phyloP scores from a whole-genome alignment of 305 asterid genomes.

The Andrographis paniculata region DNA sequence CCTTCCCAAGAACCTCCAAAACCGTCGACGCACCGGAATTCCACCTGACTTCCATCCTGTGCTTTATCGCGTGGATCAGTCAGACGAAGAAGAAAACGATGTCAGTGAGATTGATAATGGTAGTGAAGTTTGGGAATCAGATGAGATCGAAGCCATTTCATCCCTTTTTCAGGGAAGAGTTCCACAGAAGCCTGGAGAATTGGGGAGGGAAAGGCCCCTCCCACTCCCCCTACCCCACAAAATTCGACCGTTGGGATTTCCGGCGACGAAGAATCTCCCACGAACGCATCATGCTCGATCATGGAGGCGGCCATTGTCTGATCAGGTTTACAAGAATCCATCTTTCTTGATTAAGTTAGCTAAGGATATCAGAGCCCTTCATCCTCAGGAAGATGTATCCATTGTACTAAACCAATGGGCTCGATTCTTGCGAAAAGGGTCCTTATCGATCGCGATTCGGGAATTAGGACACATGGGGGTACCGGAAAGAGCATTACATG shows the following conservation, averaged over 20 bases:
- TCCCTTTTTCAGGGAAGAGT: conserved; percentile 79
- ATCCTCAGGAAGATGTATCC: conserved; percentile 49
- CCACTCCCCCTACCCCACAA: conserved; percentile 77
- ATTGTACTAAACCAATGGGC: conserved; percentile 58
- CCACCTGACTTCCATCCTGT: conserved; percentile 49
- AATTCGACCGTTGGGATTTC: conserved; percentile 63
- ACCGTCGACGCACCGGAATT: conserved; percentile 50
- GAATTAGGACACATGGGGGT: conserved; percentile 87
- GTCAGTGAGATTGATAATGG: conserved; percentile 24
- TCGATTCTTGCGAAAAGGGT: conserved; percentile 77
- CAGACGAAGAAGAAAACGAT: conserved; percentile 20
- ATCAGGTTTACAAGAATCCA: conserved; percentile 73
- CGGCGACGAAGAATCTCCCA: conserved; percentile 44
- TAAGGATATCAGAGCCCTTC: conserved; percentile 53
- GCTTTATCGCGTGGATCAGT: conserved; percentile 24
- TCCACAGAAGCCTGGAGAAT: conserved; percentile 79
- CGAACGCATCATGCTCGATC: conserved; percentile 33
- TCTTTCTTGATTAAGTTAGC: conserved; percentile 82
- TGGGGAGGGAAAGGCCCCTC: conserved; percentile 48
- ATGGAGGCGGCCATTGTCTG: conserved; percentile 42
- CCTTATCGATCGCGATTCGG: conserved; percentile 66
- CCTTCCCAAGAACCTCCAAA: conserved; percentile 52
- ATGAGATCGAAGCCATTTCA: conserved; percentile 83
- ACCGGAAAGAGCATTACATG: conserved; percentile 64
- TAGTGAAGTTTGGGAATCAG: conserved; percentile 48